Percentiles rank a stretch among this genome's conserved stretches.
These are phyloP conservation scores for Triangularia setosa DNA, from an alignment of 2,329 filamentous ascomycete species.

Conservation along the genomic window DNA sequence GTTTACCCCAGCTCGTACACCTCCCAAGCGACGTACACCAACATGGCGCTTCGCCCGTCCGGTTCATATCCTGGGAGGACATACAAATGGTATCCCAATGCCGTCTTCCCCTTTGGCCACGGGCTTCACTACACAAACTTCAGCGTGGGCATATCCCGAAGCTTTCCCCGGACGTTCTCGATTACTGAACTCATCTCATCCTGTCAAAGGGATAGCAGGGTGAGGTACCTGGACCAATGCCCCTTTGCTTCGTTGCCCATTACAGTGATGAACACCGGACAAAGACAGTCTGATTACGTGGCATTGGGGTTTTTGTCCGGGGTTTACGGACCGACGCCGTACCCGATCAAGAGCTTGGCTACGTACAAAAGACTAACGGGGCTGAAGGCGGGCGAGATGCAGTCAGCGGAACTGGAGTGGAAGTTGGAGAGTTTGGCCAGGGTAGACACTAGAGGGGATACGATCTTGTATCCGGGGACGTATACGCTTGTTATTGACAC, in stretches of 20 bases:
- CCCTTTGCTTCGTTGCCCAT: slow-evolving; percentile 40
- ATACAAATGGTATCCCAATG: slow-evolving; percentile 53
- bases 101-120: slow-evolving; percentile 50
- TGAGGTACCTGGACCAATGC: slow-evolving; percentile 39
- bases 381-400: slow-evolving; percentile 35
- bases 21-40: slow-evolving; percentile 47
- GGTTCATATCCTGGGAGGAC: slow-evolving; percentile 48
- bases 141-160: slow-evolving; percentile 22
- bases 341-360: slow-evolving; percentile 50
- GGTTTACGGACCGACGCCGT: slow-evolving; percentile 43
- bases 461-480: slow-evolving; percentile 50
- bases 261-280: slow-evolving; percentile 46
- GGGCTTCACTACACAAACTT: slow-evolving; percentile 59
- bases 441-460: slow-evolving; percentile 46
- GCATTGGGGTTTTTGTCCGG: slow-evolving; percentile 47
- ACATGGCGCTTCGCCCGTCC: slow-evolving; percentile 50
- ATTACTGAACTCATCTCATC: slow-evolving; percentile 36
- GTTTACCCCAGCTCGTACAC: slow-evolving; percentile 53
- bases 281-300: slow-evolving; percentile 47
- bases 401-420: slow-evolving; percentile 36
- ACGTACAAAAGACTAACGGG: slow-evolving; percentile 44
- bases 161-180: slow-evolving; percentile 27
- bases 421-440: slow-evolving; percentile 48
- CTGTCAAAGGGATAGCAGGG: slow-evolving; percentile 29
- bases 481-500: slow-evolving; percentile 47